phyloP scores from a whole-genome alignment of 352 stramenopile genomes.

The Phytophthora niederhauseri region DNA sequence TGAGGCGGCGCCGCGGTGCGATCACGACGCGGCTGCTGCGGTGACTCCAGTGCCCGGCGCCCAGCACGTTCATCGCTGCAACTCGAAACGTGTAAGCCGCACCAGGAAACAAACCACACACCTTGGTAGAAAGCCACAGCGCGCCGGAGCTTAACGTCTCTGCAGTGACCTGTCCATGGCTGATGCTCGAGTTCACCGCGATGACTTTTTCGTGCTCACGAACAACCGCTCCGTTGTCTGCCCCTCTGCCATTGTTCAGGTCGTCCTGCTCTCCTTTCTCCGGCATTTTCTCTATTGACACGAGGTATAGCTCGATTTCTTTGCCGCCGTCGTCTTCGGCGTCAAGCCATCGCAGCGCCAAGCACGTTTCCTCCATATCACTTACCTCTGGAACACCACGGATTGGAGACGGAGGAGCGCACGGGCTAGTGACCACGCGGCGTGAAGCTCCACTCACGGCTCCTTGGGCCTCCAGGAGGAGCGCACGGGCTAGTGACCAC shows the following conservation, averaged over 20 bases:
- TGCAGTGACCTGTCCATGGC: conserved; percentile 14
- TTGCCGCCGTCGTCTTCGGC: conserved; percentile 61
- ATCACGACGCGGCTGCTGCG: conserved; percentile 40
- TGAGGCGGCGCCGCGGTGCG: conserved; percentile 2
- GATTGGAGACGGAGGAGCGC: conserved; percentile 43
- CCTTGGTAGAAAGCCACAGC: conserved; percentile 35
- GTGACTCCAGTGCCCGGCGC: conserved; percentile 56
- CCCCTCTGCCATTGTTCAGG: conserved; percentile 26
- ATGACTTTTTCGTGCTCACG: conserved; percentile 39
- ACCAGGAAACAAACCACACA: conserved; percentile 60
- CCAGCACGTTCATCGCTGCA: conserved; percentile 69
- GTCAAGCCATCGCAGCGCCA: conserved; percentile 63
- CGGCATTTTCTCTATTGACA: conserved; percentile 31
- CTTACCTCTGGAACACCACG: conserved; percentile 45
- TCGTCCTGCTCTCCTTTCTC: conserved; percentile 23
- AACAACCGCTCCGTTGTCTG: conserved; percentile 24
- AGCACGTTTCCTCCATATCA: conserved; percentile 36
- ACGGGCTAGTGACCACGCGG: conserved; percentile 47
- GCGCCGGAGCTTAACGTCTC: conserved; percentile 25
- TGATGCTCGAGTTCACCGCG: conserved; percentile 25
- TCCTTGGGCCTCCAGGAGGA: conserved; percentile 53
- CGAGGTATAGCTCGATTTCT: conserved; percentile 49
- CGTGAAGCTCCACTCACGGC: conserved; percentile 59
- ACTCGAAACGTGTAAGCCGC: conserved; percentile 59
- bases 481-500: conserved; percentile 50